Conservation (phyloP, 306 rosid genomes). For the Trifolium fragiferum region DNA sequence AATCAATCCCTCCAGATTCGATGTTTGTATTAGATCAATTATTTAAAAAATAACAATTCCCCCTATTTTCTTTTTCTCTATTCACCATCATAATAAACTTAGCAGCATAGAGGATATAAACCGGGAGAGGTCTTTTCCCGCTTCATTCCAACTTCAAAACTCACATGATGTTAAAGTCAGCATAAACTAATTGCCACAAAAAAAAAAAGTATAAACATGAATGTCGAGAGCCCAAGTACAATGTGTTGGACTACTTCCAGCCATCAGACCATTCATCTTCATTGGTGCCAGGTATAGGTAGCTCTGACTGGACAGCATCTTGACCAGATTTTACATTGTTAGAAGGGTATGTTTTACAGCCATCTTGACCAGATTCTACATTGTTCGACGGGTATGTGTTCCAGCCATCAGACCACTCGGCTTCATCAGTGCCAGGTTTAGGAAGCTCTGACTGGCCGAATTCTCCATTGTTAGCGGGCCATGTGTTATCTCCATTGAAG, state of each 20-base stretch:
- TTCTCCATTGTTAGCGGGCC: background rate
- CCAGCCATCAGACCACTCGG: conserved; percentile 72
- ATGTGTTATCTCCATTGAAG: conserved; percentile 37
- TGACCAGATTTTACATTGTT: conserved; percentile 42
- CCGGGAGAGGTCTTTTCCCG: background rate
- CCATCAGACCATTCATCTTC: conserved; percentile 94
- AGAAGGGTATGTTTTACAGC: background rate
- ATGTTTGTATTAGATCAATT: background rate
- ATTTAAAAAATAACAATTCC: background rate
- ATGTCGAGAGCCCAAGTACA: background rate
- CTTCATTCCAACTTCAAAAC: background rate
- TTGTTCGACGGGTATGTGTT: conserved; percentile 10
- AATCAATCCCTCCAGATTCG: conserved; percentile 2
- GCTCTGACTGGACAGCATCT: conserved; percentile 41
- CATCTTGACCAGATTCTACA: conserved; percentile 37
- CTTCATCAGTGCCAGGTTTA: conserved; percentile 59
- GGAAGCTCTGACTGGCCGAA: conserved; percentile 41
- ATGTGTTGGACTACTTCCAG: conserved; percentile 53
- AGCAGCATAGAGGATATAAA: background rate
- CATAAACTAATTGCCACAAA: background rate
- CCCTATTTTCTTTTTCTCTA: background rate
- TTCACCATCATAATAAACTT: conserved; percentile 1
- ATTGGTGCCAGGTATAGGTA: conserved; percentile 51
- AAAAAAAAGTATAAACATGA: background rate
- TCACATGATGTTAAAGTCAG: conserved; percentile 1